A percentile compares a stretch with the other conserved stretches of the same genome.
phyloP scores from a whole-genome alignment of 805 yeast species.

The Kazachstania bromeliacearum region DNA sequence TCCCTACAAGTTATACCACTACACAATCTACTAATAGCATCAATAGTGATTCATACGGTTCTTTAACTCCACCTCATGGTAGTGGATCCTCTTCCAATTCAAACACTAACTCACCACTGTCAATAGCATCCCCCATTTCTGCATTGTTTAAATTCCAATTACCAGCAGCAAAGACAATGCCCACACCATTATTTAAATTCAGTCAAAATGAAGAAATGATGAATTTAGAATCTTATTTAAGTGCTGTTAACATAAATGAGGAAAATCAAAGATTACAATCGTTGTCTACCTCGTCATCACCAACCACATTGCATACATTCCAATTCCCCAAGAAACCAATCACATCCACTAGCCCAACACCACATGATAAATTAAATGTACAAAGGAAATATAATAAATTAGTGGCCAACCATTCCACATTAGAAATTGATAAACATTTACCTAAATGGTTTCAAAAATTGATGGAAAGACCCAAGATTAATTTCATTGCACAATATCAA shows the following conservation, averaged over 20 bases:
- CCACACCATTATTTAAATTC: constrained; percentile 18
- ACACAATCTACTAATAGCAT: too few relatives aligned
- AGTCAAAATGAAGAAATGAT: constrained; percentile 25
- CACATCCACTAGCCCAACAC: neutral
- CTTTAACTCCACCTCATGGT: constrained; percentile 2
- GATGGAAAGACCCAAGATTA: constrained; percentile 19
- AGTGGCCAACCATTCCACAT: constrained; percentile 8
- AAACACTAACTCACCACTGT: constrained; percentile 16
- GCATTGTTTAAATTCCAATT: constrained; percentile 26
- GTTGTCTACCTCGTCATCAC: neutral
- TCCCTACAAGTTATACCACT: neutral
- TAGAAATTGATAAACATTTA: constrained; percentile 23
- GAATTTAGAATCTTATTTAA: constrained; percentile 24
- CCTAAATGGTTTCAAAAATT: constrained; percentile 47
- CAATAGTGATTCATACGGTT: neutral
- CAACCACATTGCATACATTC: constrained; percentile 7
- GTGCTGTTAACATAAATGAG: constrained; percentile 26
- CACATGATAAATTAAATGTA: constrained; percentile 18
- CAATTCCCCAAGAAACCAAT: constrained; percentile 11
- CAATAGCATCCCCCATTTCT: constrained; percentile 27
- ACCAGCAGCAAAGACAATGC: constrained; percentile 15
- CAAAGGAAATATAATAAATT: constrained; percentile 18
- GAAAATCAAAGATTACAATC: constrained; percentile 9
- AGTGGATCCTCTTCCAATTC: neutral
- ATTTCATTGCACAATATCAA: constrained; percentile 44